These are phyloP conservation scores for Prunus mongolica DNA, from an alignment of 306 rosid genomes.

Conservation along the genomic window DNA sequence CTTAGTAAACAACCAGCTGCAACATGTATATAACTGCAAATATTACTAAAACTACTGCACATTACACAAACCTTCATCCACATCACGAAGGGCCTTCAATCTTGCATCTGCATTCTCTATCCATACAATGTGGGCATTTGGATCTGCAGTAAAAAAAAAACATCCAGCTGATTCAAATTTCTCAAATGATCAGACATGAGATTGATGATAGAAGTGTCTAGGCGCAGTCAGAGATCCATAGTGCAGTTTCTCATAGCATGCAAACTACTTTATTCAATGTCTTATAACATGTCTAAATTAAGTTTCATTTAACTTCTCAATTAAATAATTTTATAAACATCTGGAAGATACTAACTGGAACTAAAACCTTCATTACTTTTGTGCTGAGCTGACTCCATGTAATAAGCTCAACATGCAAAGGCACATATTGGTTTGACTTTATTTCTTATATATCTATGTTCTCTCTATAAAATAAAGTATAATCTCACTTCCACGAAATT, in stretches of 20 bases:
- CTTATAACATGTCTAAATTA: not conserved
- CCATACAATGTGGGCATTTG: constrained; percentile 88
- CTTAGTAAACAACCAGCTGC: not conserved
- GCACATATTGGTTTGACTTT: not conserved
- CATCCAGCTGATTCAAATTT: not conserved
- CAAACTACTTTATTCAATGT: not conserved
- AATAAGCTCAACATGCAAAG: not conserved
- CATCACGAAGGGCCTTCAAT: constrained; percentile 72
- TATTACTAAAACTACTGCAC: not conserved
- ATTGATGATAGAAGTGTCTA: not conserved
- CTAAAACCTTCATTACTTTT: not conserved
- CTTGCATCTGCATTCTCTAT: constrained; percentile 66
- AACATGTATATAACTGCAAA: not conserved
- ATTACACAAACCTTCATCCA: constrained; percentile 57
- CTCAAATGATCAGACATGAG: constrained; percentile 5
- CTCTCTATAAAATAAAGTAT: not conserved
- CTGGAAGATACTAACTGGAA: not conserved
- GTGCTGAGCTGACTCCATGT: not conserved
- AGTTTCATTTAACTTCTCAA: not conserved
- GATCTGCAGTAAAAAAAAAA: constrained; percentile 51
- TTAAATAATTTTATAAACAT: not conserved
- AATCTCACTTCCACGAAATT: not conserved
- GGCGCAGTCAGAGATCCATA: not conserved
- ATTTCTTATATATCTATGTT: not conserved
- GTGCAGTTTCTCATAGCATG: not conserved